Evolutionary conservation across 2,329 filamentous ascomycete species (phyloP).

Genomic region (Botrytis sinoallii): DNA sequence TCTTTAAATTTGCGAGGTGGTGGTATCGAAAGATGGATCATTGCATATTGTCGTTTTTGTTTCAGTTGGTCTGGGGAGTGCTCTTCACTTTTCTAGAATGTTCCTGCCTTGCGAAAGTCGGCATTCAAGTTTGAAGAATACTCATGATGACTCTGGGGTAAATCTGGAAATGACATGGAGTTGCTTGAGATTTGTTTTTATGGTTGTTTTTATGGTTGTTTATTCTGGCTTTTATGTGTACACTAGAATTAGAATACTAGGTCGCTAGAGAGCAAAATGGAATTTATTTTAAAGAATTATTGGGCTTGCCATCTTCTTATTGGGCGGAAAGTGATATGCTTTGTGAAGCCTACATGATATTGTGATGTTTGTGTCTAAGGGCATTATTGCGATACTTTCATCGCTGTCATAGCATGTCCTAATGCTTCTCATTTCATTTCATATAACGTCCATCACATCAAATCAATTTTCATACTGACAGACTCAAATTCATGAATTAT

Average conservation of each 20-base stretch:
- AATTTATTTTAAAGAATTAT: neutral
- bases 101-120: neutral
- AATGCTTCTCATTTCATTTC: neutral
- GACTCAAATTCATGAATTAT: neutral
- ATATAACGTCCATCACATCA: neutral
- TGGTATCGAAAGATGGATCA: neutral
- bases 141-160: neutral
- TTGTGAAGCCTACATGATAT: neutral
- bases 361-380: neutral
- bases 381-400: neutral
- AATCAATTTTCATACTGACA: neutral
- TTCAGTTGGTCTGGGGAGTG: neutral
- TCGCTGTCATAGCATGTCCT: neutral
- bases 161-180: too few relatives aligned
- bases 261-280: neutral
- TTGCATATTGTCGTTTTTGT: neutral
- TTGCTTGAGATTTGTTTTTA: neutral
- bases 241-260: neutral
- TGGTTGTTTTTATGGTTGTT: neutral
- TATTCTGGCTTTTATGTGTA: neutral
- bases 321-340: too few relatives aligned
- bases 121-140: neutral
- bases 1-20: neutral
- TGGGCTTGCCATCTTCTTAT: neutral
- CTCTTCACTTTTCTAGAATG: neutral